A percentile compares a stretch with the other conserved stretches of the same genome.
Evolutionary conservation across 768 basidiomycete genomes (phyloP).

Genomic region (Hydnomerulius pinastri): DNA sequence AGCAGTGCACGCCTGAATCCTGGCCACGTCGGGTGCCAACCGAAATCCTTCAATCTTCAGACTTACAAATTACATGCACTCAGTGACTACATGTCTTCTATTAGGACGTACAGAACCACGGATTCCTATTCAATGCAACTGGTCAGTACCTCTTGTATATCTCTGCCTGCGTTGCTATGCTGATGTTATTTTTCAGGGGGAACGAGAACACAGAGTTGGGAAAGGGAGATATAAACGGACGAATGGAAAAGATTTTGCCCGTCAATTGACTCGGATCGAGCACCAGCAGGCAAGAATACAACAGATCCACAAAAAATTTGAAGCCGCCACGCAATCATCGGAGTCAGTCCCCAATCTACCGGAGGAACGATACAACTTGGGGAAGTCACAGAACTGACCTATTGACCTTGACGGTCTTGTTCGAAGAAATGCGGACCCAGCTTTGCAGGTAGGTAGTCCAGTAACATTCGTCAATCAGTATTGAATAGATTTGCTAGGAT

Average conservation of each 20-base stretch:
- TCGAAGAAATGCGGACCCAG: conserved; percentile 26
- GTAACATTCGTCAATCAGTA: conserved; percentile 11
- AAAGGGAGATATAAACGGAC: conserved; percentile 1
- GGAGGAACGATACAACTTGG: not conserved
- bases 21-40: not conserved
- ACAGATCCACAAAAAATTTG: conserved; percentile 16
- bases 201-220: conserved; percentile 6
- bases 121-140: conserved; percentile 37
- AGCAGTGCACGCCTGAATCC: not conserved
- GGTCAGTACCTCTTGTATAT: conserved; percentile 14
- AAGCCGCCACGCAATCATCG: conserved; percentile 23
- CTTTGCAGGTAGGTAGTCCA: conserved; percentile 19
- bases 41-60: conserved; percentile 6
- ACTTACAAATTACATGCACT: conserved; percentile 39
- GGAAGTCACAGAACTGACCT: conserved; percentile 6
- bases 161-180: no score
- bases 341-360: not conserved
- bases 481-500: conserved; percentile 19
- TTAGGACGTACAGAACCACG: conserved; percentile 32
- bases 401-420: conserved; percentile 27
- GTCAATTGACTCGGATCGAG: conserved; percentile 5
- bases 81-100: conserved; percentile 31
- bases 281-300: not conserved
- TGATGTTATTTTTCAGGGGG: no score
- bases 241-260: not conserved